Evolutionary conservation across 2,329 filamentous ascomycete species (phyloP).

Genomic region (Eutypa lata): DNA sequence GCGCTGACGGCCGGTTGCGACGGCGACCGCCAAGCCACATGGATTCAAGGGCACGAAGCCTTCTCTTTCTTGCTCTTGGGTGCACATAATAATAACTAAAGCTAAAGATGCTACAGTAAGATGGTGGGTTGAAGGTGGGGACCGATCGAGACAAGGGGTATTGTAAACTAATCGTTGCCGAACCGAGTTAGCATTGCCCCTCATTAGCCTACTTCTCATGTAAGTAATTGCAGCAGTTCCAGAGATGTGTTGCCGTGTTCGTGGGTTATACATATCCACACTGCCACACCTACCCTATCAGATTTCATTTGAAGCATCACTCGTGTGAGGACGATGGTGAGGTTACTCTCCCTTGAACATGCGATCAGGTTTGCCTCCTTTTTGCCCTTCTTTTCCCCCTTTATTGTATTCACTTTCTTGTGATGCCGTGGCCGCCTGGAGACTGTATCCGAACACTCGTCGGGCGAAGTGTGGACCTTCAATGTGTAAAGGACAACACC

Average conservation of each 20-base stretch:
- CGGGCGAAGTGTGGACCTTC: neutral
- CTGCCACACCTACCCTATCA: too few relatives aligned
- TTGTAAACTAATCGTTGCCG: neutral
- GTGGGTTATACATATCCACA: too few relatives aligned
- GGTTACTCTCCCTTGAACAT: neutral
- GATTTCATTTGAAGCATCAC: too few relatives aligned
- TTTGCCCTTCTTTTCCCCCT: too few relatives aligned
- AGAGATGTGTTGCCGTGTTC: neutral
- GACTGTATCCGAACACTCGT: neutral
- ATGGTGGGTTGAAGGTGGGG: neutral
- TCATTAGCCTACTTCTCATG: neutral
- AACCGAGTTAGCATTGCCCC: neutral
- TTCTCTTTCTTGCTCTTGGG: neutral
- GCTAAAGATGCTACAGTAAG: too few relatives aligned
- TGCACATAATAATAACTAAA: neutral
- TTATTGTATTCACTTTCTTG: neutral
- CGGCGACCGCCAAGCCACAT: neutral
- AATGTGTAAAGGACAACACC: neutral
- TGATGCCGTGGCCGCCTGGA: neutral
- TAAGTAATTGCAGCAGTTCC: neutral
- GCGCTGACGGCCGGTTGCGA: neutral
- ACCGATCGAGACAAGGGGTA: neutral
- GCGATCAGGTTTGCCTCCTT: neutral
- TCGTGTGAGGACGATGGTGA: too few relatives aligned
- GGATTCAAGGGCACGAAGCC: neutral